Conservation (phyloP, 768 basidiomycete species). For the Daedaleopsis nitida region DNA sequence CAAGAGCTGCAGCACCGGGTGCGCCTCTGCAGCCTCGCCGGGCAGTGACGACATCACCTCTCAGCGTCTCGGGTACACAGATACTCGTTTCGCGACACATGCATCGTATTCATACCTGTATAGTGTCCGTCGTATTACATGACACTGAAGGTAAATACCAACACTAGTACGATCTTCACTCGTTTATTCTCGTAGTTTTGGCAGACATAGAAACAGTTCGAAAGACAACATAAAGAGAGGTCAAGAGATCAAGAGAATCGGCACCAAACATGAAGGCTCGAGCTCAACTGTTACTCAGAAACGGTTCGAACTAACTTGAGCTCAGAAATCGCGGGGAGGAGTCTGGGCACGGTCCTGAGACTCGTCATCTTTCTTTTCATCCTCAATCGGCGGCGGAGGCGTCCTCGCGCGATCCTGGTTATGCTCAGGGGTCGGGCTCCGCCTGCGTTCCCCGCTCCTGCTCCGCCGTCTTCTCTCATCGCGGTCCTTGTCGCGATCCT, state of each 20-base stretch:
- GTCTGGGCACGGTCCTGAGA: slow-evolving; percentile 49
- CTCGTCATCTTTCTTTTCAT: slow-evolving; percentile 42
- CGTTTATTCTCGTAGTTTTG: neutral
- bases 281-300: neutral
- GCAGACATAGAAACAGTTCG: neutral
- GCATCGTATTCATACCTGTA: neutral
- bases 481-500: slow-evolving; percentile 41
- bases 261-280: neutral
- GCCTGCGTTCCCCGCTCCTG: slow-evolving; percentile 48
- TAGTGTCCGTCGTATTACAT: slow-evolving; percentile 14
- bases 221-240: neutral
- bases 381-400: slow-evolving; percentile 46
- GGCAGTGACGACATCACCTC: neutral
- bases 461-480: slow-evolving; percentile 51
- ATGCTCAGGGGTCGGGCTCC: slow-evolving; percentile 47
- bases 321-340: slow-evolving; percentile 52
- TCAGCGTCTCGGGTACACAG: neutral
- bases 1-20: too few species aligned
- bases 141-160: neutral
- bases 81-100: neutral
- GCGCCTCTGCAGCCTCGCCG: neutral
- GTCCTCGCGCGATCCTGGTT: slow-evolving; percentile 55
- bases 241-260: neutral
- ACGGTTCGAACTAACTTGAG: neutral
- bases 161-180: slow-evolving; percentile 6